A percentile compares a stretch with the other conserved stretches of the same genome.
Conservation (phyloP, 78 protist genomes). For the Dictyostelium capitatum region DNA sequence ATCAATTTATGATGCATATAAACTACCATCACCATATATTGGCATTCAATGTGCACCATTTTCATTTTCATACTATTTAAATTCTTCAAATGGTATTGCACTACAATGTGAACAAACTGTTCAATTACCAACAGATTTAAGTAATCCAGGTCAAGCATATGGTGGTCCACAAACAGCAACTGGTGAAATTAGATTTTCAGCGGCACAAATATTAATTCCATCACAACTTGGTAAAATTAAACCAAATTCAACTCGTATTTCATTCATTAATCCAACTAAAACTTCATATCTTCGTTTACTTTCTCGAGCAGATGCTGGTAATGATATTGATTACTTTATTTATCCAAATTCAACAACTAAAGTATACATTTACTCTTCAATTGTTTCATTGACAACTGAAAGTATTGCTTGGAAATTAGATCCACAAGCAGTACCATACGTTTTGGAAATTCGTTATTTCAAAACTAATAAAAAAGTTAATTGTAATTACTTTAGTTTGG, state of each 20-base stretch:
- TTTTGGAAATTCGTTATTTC: conserved; percentile 32
- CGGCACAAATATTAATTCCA: background rate
- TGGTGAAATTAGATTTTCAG: conserved; percentile 38
- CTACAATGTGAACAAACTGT: conserved; percentile 16
- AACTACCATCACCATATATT: background rate
- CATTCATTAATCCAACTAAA: background rate
- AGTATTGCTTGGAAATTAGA: conserved; percentile 29
- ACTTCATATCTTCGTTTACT: conserved; percentile 40
- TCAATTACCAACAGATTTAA: conserved; percentile 30
- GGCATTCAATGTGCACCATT: conserved; percentile 35
- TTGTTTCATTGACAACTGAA: background rate
- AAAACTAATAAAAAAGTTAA: background rate
- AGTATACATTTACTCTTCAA: conserved; percentile 28
- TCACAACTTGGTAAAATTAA: background rate
- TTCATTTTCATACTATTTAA: conserved; percentile 26
- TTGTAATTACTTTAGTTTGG: conserved; percentile 50
- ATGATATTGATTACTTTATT: conserved; percentile 52
- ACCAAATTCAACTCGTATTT: background rate
- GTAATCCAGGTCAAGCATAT: background rate
- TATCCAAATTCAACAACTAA: conserved; percentile 1
- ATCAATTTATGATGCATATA: conserved; percentile 28
- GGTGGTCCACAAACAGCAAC: conserved; percentile 59
- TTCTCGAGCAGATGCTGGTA: background rate
- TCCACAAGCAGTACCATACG: conserved; percentile 39
- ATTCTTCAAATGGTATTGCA: background rate